Percentiles rank a stretch among this genome's conserved stretches.
These are phyloP conservation scores for Hippophae gyantsensis DNA, from an alignment of 306 rosid genomes.

Conservation along the genomic window DNA sequence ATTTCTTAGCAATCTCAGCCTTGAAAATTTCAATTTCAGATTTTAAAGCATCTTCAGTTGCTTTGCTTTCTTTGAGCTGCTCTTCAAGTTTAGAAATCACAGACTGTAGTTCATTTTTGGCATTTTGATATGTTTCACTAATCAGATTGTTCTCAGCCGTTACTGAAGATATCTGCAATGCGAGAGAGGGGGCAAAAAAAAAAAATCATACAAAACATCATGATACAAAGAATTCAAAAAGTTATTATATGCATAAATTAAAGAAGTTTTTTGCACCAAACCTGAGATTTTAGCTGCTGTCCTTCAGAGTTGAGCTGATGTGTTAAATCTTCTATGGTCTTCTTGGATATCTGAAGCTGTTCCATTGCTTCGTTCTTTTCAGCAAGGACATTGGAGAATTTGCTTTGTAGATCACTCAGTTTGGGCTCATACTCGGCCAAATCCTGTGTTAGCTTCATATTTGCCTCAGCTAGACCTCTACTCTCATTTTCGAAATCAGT, in stretches of 20 bases:
- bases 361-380: constrained; percentile 54
- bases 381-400: constrained; percentile 31
- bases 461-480: constrained; percentile 44
- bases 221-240: constrained; percentile 1
- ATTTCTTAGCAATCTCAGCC: constrained; percentile 52
- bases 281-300: constrained; percentile 75
- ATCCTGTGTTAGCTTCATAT: constrained; percentile 51
- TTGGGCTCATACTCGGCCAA: constrained; percentile 45
- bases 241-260: background rate
- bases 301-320: constrained; percentile 51
- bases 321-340: constrained; percentile 42
- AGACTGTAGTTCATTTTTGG: constrained; percentile 64
- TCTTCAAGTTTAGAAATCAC: constrained; percentile 55
- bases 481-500: constrained; percentile 48
- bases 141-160: constrained; percentile 72
- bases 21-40: constrained; percentile 57
- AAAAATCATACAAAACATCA: background rate
- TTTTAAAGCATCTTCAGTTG: constrained; percentile 45
- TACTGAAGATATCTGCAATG: constrained; percentile 59
- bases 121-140: constrained; percentile 52
- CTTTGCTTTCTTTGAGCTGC: constrained; percentile 52
- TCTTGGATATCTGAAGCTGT: constrained; percentile 36
- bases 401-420: constrained; percentile 44
- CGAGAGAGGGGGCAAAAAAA: background rate
- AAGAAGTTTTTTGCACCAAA: constrained; percentile 16